A percentile compares a stretch with the other conserved stretches of the same genome.
Conservation (phyloP, 2,329 filamentous ascomycete species). For the Cytospora paraplurivora region DNA sequence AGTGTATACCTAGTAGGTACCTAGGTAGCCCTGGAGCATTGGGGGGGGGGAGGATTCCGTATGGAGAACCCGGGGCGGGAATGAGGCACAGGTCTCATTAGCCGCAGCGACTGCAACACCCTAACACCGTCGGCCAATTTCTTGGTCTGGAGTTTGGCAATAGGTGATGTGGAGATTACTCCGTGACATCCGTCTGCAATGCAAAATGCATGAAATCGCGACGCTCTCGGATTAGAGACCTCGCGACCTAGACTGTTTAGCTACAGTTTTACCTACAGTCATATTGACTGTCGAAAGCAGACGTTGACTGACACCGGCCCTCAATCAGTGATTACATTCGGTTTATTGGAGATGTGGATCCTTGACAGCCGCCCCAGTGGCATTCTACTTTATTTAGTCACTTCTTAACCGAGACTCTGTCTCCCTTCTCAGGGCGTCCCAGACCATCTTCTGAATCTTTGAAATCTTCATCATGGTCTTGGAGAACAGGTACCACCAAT, state of each 20-base stretch:
- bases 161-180: background rate
- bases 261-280: background rate
- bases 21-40: background rate
- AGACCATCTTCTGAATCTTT: no score
- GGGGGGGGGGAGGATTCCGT: no score
- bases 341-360: background rate
- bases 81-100: background rate
- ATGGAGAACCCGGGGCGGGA: background rate
- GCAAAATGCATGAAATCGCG: background rate
- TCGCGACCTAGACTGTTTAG: no score
- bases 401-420: no score
- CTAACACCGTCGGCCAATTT: background rate
- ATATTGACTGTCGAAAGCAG: no score
- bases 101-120: background rate
- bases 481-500: no score
- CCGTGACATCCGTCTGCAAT: background rate
- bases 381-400: no score
- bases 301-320: no score
- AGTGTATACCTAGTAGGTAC: no score
- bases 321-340: background rate
- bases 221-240: background rate
- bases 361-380: background rate
- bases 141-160: background rate
- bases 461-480: no score
- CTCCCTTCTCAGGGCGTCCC: no score